Evolutionary conservation across 116 monocot genomes (phyloP).

Genomic region (Dioscorea cayenensis): DNA sequence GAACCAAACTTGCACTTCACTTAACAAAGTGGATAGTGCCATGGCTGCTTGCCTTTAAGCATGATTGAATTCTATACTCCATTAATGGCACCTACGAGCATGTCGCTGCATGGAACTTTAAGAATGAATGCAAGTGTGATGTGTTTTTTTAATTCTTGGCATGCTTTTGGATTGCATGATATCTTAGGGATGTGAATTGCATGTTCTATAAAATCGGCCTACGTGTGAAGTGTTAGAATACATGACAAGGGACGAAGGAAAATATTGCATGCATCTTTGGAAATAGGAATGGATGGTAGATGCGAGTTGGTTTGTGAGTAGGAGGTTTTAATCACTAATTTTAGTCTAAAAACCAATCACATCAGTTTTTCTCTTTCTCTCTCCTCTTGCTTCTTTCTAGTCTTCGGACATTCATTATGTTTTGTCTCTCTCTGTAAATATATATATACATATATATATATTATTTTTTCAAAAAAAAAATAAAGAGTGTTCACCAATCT

Average conservation of each 20-base stretch:
- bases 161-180: background rate
- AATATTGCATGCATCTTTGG: background rate
- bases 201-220: background rate
- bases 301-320: background rate
- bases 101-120: conserved; percentile 1
- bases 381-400: no score
- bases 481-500: no score
- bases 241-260: background rate
- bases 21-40: no score
- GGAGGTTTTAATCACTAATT: background rate
- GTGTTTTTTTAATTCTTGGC: background rate
- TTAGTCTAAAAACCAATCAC: no score
- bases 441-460: no score
- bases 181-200: background rate
- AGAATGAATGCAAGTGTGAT: background rate
- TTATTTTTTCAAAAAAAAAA: no score
- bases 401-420: no score
- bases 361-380: no score
- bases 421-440: no score
- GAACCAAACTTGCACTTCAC: background rate
- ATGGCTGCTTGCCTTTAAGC: conserved; percentile 1
- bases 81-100: background rate
- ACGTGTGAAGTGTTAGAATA: conserved; percentile 3
- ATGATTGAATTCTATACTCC: conserved; percentile 1
- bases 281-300: background rate